These are phyloP conservation scores for Xanthoconium separans DNA, from an alignment of 1,284 basidiomycete species.

Conservation along the genomic window DNA sequence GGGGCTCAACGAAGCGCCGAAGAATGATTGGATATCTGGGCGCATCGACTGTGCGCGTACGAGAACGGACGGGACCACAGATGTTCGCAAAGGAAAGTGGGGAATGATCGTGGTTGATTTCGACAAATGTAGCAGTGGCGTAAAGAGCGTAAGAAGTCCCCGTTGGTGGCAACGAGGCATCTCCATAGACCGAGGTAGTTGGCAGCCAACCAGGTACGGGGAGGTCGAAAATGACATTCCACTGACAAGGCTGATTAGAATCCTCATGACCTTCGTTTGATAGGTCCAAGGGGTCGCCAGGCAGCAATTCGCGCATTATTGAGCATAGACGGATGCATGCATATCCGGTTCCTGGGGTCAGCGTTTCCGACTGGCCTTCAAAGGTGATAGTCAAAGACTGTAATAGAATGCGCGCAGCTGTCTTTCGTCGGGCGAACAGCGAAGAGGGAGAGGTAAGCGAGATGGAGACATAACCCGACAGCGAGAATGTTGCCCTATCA, in stretches of 20 bases:
- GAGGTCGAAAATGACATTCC: slow-evolving; percentile 73
- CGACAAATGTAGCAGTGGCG: slow-evolving; percentile 58
- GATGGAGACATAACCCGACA: slow-evolving; percentile 70
- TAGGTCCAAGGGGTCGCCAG: slow-evolving; percentile 53
- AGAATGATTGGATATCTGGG: slow-evolving; percentile 39
- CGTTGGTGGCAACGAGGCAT: slow-evolving; percentile 36
- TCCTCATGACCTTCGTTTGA: slow-evolving; percentile 61
- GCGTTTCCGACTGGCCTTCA: slow-evolving; percentile 72
- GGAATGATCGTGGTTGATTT: slow-evolving; percentile 40
- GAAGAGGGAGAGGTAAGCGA: slow-evolving; percentile 51
- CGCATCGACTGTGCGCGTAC: slow-evolving; percentile 37
- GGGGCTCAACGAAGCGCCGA: slow-evolving; percentile 45
- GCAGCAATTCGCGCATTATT: slow-evolving; percentile 60
- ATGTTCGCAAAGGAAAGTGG: slow-evolving; percentile 46
- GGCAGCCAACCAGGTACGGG: slow-evolving; percentile 79
- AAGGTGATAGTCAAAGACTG: slow-evolving; percentile 69
- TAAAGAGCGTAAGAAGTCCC: slow-evolving; percentile 68
- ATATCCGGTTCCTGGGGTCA: slow-evolving; percentile 60
- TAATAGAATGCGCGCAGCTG: slow-evolving; percentile 49
- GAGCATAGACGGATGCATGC: slow-evolving; percentile 61
- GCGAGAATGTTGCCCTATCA: slow-evolving; percentile 67
- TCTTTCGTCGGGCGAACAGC: slow-evolving; percentile 48
- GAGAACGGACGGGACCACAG: slow-evolving; percentile 48
- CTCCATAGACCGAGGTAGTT: slow-evolving; percentile 49
- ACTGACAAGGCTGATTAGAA: slow-evolving; percentile 49